Evolutionary conservation across 2,329 filamentous ascomycete genomes (phyloP).

Genomic region (Aspergillus japonicus): DNA sequence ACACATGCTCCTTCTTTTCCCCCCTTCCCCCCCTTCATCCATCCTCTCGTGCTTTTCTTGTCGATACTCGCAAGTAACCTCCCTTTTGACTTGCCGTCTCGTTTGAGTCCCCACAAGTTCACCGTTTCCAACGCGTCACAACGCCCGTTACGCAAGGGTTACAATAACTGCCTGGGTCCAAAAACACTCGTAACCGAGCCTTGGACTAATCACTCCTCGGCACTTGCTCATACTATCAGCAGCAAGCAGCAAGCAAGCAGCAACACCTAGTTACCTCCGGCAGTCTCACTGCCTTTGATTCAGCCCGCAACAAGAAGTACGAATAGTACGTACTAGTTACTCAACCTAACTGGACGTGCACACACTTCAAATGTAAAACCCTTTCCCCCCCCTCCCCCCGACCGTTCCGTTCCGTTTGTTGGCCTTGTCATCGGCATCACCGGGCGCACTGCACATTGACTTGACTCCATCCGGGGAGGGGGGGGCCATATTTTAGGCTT

Average conservation of each 20-base stretch:
- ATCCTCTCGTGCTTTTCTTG: not conserved
- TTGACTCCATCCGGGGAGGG: too few species aligned
- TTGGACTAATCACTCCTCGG: not conserved
- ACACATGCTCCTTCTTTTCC: not conserved
- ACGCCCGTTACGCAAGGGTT: slow-evolving; percentile 26
- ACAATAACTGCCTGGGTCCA: slow-evolving; percentile 8
- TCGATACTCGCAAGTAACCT: not conserved
- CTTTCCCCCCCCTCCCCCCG: not conserved
- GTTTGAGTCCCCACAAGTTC: slow-evolving; percentile 24
- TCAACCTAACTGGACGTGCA: too few species aligned
- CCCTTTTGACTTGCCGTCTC: slow-evolving; percentile 4
- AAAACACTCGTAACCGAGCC: not conserved
- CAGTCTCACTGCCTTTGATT: too few species aligned
- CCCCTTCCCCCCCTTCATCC: not conserved
- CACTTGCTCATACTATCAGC: not conserved
- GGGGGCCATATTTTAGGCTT: too few species aligned
- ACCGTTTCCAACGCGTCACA: slow-evolving; percentile 27
- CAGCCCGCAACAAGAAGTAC: too few species aligned
- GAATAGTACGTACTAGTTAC: too few species aligned
- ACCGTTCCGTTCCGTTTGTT: not conserved
- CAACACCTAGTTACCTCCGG: too few species aligned
- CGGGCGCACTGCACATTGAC: not conserved
- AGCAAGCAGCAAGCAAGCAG: not conserved
- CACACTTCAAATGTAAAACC: not conserved
- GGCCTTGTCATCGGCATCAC: not conserved